These are phyloP conservation scores for Globisporangium okanoganense DNA, from an alignment of 352 stramenopile genomes.

Conservation along the genomic window DNA sequence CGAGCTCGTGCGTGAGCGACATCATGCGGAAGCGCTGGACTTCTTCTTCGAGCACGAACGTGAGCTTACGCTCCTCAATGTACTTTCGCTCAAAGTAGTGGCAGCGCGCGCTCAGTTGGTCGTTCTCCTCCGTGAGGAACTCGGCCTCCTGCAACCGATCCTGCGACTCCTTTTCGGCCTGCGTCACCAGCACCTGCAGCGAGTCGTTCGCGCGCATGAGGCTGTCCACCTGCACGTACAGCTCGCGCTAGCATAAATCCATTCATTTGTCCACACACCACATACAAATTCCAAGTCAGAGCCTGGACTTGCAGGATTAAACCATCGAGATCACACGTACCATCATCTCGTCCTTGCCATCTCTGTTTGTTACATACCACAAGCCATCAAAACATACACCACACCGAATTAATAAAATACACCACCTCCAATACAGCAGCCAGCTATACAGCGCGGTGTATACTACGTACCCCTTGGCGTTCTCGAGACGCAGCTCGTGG, in stretches of 20 bases:
- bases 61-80: slow-evolving; percentile 63
- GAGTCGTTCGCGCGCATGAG: slow-evolving; percentile 61
- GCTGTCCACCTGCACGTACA: slow-evolving; percentile 55
- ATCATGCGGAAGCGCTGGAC: slow-evolving; percentile 52
- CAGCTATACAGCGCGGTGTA: background rate
- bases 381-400: slow-evolving; percentile 7
- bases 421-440: background rate
- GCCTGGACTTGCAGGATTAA: background rate
- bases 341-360: slow-evolving; percentile 51
- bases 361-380: slow-evolving; percentile 20
- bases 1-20: slow-evolving; percentile 37
- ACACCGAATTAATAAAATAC: slow-evolving; percentile 4
- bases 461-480: slow-evolving; percentile 35
- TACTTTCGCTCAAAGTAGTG: slow-evolving; percentile 61
- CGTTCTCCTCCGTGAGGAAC: slow-evolving; percentile 74
- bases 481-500: slow-evolving; percentile 57
- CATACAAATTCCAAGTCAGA: background rate
- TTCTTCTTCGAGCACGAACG: slow-evolving; percentile 60
- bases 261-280: background rate
- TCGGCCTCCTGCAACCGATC: slow-evolving; percentile 67
- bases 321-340: slow-evolving; percentile 21
- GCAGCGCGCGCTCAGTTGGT: slow-evolving; percentile 60
- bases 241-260: slow-evolving; percentile 33
- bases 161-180: slow-evolving; percentile 57
- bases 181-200: slow-evolving; percentile 53